A percentile compares a stretch with the other conserved stretches of the same genome.
Evolutionary conservation across 1,139 yeast species (phyloP).

Genomic region (Saccharomyces hybrid): DNA sequence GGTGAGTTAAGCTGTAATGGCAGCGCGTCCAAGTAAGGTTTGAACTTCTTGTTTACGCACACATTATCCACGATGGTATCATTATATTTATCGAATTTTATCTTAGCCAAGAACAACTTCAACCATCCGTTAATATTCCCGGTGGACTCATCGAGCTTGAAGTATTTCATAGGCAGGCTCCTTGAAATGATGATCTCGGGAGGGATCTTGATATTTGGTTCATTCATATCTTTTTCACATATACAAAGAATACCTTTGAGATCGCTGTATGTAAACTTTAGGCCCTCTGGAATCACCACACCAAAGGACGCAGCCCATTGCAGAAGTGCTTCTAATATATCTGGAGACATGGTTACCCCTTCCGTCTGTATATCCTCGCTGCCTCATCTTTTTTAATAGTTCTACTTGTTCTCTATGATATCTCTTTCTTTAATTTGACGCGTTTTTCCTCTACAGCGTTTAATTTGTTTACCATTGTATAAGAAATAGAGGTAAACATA

Average conservation of each 20-base stretch:
- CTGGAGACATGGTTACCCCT: not conserved
- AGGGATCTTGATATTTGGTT: conserved; percentile 36
- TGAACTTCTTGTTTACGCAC: conserved; percentile 26
- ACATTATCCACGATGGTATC: conserved; percentile 13
- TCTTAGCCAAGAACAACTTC: conserved; percentile 43
- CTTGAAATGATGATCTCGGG: conserved; percentile 37
- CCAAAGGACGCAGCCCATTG: not conserved
- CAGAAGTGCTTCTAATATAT: not conserved
- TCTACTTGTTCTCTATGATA: too few relatives aligned
- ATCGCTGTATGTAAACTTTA: conserved; percentile 2
- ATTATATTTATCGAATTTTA: conserved; percentile 31
- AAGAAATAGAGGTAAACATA: too few relatives aligned
- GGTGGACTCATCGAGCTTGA: conserved; percentile 3
- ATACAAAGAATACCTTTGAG: not conserved
- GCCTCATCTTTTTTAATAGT: too few relatives aligned
- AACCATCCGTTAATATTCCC: conserved; percentile 35
- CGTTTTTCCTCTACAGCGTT: not conserved
- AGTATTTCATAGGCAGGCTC: conserved; percentile 40
- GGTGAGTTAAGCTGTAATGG: conserved; percentile 59
- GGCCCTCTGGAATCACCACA: conserved; percentile 6
- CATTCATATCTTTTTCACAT: conserved; percentile 4
- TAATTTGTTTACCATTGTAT: not conserved
- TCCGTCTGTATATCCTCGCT: too few relatives aligned
- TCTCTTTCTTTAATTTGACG: not conserved
- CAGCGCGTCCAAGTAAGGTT: conserved; percentile 48